Conservation (phyloP, 768 basidiomycete species). For the Suillus fuscotomentosus region DNA sequence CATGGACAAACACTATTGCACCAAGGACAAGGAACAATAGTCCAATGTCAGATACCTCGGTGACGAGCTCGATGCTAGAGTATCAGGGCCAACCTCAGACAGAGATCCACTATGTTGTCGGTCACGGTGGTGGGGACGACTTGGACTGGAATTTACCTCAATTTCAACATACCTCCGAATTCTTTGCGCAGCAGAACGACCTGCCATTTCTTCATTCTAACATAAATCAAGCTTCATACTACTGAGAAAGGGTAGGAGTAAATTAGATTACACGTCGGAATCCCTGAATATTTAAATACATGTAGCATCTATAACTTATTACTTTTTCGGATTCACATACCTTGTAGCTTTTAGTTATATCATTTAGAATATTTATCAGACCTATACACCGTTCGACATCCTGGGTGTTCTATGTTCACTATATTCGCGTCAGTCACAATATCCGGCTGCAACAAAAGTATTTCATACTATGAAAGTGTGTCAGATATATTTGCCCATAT, state of each 20-base stretch:
- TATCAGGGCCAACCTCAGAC: background rate
- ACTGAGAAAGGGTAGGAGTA: background rate
- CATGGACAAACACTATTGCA: background rate
- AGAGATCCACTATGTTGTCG: background rate
- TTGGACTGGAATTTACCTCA: background rate
- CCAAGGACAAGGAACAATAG: background rate
- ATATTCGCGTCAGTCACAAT: background rate
- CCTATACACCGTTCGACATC: too few species aligned
- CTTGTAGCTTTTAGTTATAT: background rate
- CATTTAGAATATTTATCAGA: background rate
- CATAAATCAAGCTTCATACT: background rate
- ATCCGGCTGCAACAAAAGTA: background rate
- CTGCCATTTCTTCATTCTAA: background rate
- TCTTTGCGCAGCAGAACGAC: background rate
- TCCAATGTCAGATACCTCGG: slow-evolving; percentile 1
- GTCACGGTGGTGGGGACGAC: background rate
- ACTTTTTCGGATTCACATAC: background rate
- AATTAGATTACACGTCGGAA: background rate
- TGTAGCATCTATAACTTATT: background rate
- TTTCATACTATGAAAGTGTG: background rate
- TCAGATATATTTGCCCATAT: background rate
- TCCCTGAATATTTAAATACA: background rate
- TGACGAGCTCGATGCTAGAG: background rate
- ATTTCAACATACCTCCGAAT: background rate
- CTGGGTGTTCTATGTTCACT: background rate